phyloP scores from a whole-genome alignment of 2,329 filamentous ascomycete species.

The Macroventuria anomochaeta region DNA sequence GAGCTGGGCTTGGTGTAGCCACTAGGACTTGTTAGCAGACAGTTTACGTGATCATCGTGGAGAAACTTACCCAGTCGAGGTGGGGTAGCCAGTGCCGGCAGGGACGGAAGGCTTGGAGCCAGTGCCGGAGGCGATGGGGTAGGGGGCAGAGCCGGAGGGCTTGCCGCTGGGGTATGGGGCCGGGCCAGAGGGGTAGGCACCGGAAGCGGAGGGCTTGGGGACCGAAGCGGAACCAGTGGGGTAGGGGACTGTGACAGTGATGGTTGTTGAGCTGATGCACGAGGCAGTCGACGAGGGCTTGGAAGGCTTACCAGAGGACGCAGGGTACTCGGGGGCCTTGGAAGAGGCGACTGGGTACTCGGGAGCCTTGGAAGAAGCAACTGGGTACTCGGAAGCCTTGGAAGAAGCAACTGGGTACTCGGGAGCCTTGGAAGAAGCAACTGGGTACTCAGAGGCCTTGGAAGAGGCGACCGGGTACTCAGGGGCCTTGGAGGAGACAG shows the following conservation, averaged over 20 bases:
- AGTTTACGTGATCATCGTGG: neutral
- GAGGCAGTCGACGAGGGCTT: slow-evolving; percentile 16
- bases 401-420: slow-evolving; percentile 16
- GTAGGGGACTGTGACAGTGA: slow-evolving; percentile 52
- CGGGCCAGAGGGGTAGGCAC: slow-evolving; percentile 20
- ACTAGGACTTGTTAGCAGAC: slow-evolving; percentile 24
- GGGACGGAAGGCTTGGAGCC: slow-evolving; percentile 23
- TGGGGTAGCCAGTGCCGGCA: slow-evolving; percentile 40
- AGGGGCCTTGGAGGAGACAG: slow-evolving; percentile 14
- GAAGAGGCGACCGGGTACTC: slow-evolving; percentile 10
- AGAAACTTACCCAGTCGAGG: slow-evolving; percentile 41
- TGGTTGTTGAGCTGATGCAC: slow-evolving; percentile 53
- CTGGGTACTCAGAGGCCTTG: slow-evolving; percentile 11
- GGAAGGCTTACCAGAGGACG: slow-evolving; percentile 20
- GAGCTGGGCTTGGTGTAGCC: slow-evolving; percentile 40
- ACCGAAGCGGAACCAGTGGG: slow-evolving; percentile 46
- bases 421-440: slow-evolving; percentile 12
- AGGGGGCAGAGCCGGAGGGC: slow-evolving; percentile 26
- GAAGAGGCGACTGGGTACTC: slow-evolving; percentile 3
- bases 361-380: slow-evolving; percentile 19
- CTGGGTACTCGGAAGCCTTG: slow-evolving; percentile 23
- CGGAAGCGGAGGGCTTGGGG: slow-evolving; percentile 29
- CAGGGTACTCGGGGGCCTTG: slow-evolving; percentile 15
- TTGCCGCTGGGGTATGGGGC: slow-evolving; percentile 22
- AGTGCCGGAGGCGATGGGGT: slow-evolving; percentile 26